Evolutionary conservation across 176 grass and related monocot species (phyloP).

Genomic region (Oryza brachyantha): DNA sequence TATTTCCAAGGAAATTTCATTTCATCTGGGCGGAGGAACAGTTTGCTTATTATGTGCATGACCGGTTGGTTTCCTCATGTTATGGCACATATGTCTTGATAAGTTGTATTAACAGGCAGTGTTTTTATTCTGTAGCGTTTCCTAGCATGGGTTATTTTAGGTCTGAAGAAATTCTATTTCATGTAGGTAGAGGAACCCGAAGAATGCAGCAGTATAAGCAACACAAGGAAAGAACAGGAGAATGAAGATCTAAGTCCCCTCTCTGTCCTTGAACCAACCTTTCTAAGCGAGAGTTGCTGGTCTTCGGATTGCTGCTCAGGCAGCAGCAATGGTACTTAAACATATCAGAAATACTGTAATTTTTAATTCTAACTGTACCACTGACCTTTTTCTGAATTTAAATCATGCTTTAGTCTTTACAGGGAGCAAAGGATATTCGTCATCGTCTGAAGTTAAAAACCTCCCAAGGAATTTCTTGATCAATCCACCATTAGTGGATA

Average conservation of each 20-base stretch:
- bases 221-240: conserved; percentile 35
- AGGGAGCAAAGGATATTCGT: conserved; percentile 47
- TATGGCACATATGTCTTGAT: background rate
- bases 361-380: conserved; percentile 1
- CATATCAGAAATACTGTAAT: conserved; percentile 13
- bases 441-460: conserved; percentile 47
- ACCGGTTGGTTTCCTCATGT: background rate
- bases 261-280: conserved; percentile 59
- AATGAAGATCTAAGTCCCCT: conserved; percentile 55
- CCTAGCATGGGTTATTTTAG: background rate
- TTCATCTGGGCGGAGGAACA: conserved; percentile 42
- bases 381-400: background rate
- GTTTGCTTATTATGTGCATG: background rate
- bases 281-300: conserved; percentile 57
- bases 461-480: conserved; percentile 32
- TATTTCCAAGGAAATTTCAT: background rate
- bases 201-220: conserved; percentile 46
- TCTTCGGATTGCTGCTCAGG: conserved; percentile 56
- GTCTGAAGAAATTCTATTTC: conserved; percentile 17
- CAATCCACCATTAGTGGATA: conserved; percentile 31
- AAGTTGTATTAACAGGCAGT: background rate
- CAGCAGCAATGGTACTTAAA: conserved; percentile 52
- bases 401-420: conserved; percentile 13
- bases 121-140: background rate
- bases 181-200: conserved; percentile 53